Evolutionary conservation across 108 stramenopile genomes (phyloP).

Genomic region (Stephanodiscus minutulus): DNA sequence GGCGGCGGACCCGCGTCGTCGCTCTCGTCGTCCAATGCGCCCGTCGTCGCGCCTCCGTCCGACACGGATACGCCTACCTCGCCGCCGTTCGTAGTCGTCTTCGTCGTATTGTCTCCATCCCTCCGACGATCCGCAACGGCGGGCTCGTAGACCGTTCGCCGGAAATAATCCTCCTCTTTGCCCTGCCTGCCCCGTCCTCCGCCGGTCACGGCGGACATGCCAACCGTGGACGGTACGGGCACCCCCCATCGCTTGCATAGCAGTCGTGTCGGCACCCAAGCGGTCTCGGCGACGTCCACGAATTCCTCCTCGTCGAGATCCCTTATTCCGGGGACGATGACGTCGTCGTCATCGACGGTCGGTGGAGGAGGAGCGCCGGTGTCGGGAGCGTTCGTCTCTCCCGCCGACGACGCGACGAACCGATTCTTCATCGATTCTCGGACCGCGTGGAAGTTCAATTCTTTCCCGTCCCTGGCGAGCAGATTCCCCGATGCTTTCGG

Average conservation of each 20-base stretch:
- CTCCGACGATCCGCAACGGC: conserved; percentile 8
- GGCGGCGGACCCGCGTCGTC: conserved; percentile 27
- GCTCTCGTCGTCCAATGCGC: neutral
- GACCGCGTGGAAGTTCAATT: conserved; percentile 46
- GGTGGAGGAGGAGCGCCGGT: neutral
- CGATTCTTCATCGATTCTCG: conserved; percentile 53
- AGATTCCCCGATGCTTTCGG: neutral
- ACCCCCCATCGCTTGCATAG: conserved; percentile 54
- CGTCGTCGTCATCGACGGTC: conserved; percentile 1
- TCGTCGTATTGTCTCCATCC: neutral
- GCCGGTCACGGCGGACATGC: conserved; percentile 4
- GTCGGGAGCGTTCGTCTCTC: neutral
- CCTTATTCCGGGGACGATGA: neutral
- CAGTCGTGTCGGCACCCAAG: conserved; percentile 46
- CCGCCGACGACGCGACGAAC: conserved; percentile 30
- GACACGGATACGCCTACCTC: neutral
- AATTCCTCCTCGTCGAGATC: conserved; percentile 36
- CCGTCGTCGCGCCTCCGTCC: neutral
- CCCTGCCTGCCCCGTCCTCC: neutral
- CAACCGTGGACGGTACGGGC: conserved; percentile 26
- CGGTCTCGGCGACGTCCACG: conserved; percentile 12
- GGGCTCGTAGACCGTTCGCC: conserved; percentile 29
- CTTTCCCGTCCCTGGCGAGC: conserved; percentile 33
- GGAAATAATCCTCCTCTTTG: conserved; percentile 43
- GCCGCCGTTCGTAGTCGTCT: neutral